Base-by-base conservation (phyloP, 106 monocot genomes). In the Acanthochlamys bracteata region DNA sequence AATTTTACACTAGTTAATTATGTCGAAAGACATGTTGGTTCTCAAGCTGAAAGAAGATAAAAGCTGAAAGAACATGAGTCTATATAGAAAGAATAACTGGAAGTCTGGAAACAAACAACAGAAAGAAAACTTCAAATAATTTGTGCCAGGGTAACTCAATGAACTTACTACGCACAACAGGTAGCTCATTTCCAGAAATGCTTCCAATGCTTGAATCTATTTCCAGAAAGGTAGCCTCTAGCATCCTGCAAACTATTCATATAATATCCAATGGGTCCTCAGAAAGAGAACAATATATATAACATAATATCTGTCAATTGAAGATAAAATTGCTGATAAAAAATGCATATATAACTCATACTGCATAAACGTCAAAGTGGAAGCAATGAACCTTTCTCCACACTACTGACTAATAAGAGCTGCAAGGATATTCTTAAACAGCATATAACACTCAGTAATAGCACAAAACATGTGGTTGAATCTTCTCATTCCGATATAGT, bases 391-490 rank as follows among this genome's bases (percentile, higher is more conserved):
- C 88, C 78, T 77, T 83, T 80, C 27, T 88, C 88, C 46, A 75
- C 57, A 7, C 67, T 64, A 26, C 83, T 80, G 66, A 71, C 39
- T 63, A n/a, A 88, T 47, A 25, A 88, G 84, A 69, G 61, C 55
- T 55, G 59, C 56, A 33, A 83, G 71, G 26, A 88, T 80, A 63
- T 64, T 70, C 67, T 78, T 88, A 55, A 84, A 41, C n/a, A 69
- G 74, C 24, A 72, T 55, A 67, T 84, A 88, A 66, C 65, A 88
- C 60, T 88, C 88, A 7, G 69, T 73, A 42, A 84, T 53, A 55
- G 88, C 84, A 81, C 63, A 78, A 25, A 65, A 70, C 88, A 84
- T 88, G 75, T 84, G 84, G 53, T 62, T 33, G 70, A 84, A 80
- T 67, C 78, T 88, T 51, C 60, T 78, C 42, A 88, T 65, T 81